phyloP scores from a whole-genome alignment of 805 yeast genomes.

The Schwanniomyces occidentalis region DNA sequence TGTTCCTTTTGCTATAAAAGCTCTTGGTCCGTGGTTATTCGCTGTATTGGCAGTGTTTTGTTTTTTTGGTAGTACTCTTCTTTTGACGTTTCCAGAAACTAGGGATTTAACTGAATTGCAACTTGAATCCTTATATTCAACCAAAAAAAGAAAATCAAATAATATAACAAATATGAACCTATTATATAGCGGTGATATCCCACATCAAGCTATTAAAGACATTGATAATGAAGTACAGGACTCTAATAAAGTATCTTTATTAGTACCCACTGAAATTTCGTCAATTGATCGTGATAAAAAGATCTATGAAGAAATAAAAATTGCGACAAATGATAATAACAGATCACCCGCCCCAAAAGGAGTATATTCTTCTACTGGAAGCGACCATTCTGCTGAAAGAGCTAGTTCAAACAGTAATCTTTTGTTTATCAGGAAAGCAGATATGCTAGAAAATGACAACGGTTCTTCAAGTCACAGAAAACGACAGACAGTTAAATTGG shows the following conservation, averaged over 20 bases:
- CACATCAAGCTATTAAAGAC: neutral
- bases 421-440: too few species aligned
- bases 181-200: neutral
- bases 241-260: neutral
- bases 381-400: neutral
- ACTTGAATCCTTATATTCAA: constrained; percentile 20
- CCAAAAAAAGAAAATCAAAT: neutral
- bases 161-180: too few species aligned
- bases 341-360: too few species aligned
- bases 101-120: constrained; percentile 23
- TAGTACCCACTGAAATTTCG: neutral
- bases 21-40: constrained; percentile 42
- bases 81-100: constrained; percentile 47
- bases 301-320: constrained; percentile 3
- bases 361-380: constrained; percentile 4
- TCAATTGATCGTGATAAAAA: constrained; percentile 5
- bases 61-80: constrained; percentile 27
- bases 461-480: too few species aligned
- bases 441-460: too few species aligned
- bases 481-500: neutral
- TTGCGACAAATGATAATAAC: neutral
- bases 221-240: neutral
- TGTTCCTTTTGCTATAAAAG: constrained; percentile 39
- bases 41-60: constrained; percentile 35
- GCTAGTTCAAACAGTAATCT: neutral